A percentile compares a stretch with the other conserved stretches of the same genome.
Conservation (phyloP, 2,329 filamentous ascomycete species). For the Sclerotiophoma versabilis region DNA sequence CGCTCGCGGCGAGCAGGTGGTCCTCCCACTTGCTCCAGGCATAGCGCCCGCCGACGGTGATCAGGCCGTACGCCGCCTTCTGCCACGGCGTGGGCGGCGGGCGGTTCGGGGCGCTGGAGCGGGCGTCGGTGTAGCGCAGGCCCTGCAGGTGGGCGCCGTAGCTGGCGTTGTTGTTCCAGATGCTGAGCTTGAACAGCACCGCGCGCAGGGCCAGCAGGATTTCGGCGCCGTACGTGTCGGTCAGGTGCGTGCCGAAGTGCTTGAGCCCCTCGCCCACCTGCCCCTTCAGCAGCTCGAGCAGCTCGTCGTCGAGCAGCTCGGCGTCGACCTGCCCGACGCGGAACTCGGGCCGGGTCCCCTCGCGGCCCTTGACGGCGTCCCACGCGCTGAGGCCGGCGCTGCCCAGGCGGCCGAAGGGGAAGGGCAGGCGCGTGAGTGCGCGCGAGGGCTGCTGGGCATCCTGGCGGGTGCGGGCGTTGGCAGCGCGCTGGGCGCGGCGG, state of each 20-base stretch:
- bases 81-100: conserved; percentile 79
- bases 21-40: conserved; percentile 92
- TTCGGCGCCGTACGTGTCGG: conserved; percentile 87
- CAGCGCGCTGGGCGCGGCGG: conserved; percentile 78
- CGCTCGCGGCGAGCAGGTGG: conserved; percentile 78
- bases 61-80: conserved; percentile 81
- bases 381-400: conserved; percentile 63
- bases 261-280: conserved; percentile 90
- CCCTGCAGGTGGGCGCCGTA: conserved; percentile 95
- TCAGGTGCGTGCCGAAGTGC: conserved; percentile 78
- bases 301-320: conserved; percentile 91
- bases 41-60: conserved; percentile 88
- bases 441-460: conserved; percentile 55
- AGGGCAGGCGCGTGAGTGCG: conserved; percentile 51
- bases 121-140: conserved; percentile 85
- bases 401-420: conserved; percentile 67
- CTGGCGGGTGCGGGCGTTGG: conserved; percentile 61
- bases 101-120: conserved; percentile 61
- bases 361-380: conserved; percentile 74
- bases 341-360: conserved; percentile 84
- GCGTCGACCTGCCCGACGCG: conserved; percentile 96
- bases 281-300: conserved; percentile 81
- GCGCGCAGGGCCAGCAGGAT: conserved; percentile 79
- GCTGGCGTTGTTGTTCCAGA: conserved; percentile 96
- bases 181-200: conserved; percentile 88